phyloP scores from a whole-genome alignment of 352 stramenopile species.

The Phytophthora aleatoria region DNA sequence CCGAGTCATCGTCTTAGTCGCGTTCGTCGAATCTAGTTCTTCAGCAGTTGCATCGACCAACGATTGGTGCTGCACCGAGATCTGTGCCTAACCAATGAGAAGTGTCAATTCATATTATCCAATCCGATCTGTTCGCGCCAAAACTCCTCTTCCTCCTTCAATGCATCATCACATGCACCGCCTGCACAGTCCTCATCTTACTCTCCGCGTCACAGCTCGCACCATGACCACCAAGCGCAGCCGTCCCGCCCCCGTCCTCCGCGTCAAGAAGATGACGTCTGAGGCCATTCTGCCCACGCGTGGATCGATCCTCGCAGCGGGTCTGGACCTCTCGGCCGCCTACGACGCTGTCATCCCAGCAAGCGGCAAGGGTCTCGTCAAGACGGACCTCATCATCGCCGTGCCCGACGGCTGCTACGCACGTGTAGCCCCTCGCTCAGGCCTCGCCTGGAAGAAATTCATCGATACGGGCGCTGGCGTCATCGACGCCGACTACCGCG shows the following conservation, averaged over 20 bases:
- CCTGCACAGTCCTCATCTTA: conserved; percentile 9
- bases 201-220: neutral
- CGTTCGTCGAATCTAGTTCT: neutral
- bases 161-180: neutral
- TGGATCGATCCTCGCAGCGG: conserved; percentile 78
- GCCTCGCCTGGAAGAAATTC: conserved; percentile 97
- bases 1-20: no score
- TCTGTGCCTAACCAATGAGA: conserved; percentile 16
- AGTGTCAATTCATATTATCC: conserved; percentile 13
- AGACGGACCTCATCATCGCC: conserved; percentile 96
- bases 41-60: neutral
- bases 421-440: conserved; percentile 92
- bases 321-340: conserved; percentile 85
- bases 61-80: neutral
- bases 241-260: conserved; percentile 48
- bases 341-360: conserved; percentile 91
- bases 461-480: conserved; percentile 98
- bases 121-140: conserved; percentile 22
- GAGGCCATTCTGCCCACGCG: conserved; percentile 80
- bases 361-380: conserved; percentile 93
- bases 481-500: conserved; percentile 98
- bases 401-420: conserved; percentile 96
- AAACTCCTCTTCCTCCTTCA: conserved; percentile 1
- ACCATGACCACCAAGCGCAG: conserved; percentile 36
- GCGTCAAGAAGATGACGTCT: conserved; percentile 86